phyloP scores from a whole-genome alignment of 768 basidiomycete genomes.

The Plicaturopsis crispa region DNA sequence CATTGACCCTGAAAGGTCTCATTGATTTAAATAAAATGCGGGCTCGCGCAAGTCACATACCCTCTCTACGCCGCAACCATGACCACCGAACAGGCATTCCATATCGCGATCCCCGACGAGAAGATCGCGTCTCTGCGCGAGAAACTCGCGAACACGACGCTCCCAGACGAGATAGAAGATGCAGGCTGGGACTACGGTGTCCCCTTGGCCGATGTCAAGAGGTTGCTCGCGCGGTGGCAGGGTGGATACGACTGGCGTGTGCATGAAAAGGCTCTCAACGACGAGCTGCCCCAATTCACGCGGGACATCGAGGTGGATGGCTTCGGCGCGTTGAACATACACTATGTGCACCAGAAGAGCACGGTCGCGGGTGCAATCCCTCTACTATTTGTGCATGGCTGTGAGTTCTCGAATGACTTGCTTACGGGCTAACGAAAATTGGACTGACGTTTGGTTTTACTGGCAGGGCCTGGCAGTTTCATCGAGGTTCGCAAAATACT shows the following conservation, averaged over 20 bases:
- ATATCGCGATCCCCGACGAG: conserved; percentile 35
- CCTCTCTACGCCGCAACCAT: too few species aligned
- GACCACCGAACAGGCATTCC: conserved; percentile 34
- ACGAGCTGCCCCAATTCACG: conserved; percentile 50
- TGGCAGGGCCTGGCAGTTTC: conserved; percentile 57
- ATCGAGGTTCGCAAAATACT: conserved; percentile 51
- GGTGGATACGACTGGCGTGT: conserved; percentile 49
- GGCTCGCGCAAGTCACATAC: too few species aligned
- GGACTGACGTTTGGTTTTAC: background rate
- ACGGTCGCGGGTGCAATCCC: conserved; percentile 38
- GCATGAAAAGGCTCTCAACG: conserved; percentile 43
- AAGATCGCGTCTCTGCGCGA: conserved; percentile 29
- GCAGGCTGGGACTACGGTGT: conserved; percentile 44
- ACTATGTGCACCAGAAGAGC: conserved; percentile 54
- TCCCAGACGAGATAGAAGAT: conserved; percentile 52
- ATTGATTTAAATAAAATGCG: too few species aligned
- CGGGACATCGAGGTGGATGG: conserved; percentile 39
- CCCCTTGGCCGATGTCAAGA: conserved; percentile 39
- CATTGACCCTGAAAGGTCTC: too few species aligned
- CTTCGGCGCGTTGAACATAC: conserved; percentile 41
- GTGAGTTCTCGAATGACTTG: conserved; percentile 29
- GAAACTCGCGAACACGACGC: conserved; percentile 38
- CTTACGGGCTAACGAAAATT: too few species aligned
- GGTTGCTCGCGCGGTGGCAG: conserved; percentile 43
- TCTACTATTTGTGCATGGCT: conserved; percentile 55